Evolutionary conservation across 805 yeast species (phyloP).

Genomic region (Pichia sporocuriosa): DNA sequence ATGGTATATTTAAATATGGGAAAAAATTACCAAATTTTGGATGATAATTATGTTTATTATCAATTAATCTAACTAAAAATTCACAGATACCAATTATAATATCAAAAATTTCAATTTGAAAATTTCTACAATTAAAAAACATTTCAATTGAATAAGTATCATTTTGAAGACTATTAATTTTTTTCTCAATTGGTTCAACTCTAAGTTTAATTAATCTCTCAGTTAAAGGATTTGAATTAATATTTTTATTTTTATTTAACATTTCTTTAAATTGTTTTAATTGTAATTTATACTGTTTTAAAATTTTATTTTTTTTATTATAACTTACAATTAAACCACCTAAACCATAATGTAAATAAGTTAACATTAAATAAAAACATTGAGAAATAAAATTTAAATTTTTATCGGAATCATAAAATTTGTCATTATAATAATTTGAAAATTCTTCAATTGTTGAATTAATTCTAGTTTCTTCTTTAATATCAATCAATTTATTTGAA

Average conservation of each 20-base stretch:
- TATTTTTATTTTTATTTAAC: constrained; percentile 15
- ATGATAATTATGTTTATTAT: constrained; percentile 65
- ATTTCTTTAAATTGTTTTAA: constrained; percentile 44
- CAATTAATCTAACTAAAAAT: constrained; percentile 64
- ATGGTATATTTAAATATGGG: constrained; percentile 41
- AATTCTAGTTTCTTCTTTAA: constrained; percentile 76
- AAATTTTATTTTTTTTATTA: constrained; percentile 44
- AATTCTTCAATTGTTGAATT: constrained; percentile 72
- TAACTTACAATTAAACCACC: constrained; percentile 66
- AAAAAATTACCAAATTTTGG: constrained; percentile 19
- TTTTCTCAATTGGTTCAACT: constrained; percentile 28
- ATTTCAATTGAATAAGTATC: constrained; percentile 54
- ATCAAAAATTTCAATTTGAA: constrained; percentile 67
- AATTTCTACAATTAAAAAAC: constrained; percentile 47
- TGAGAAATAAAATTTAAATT: constrained; percentile 77
- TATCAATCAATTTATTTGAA: constrained; percentile 49
- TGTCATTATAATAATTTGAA: constrained; percentile 43
- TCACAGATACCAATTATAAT: constrained; percentile 70
- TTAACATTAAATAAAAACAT: constrained; percentile 71
- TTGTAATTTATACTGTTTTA: constrained; percentile 47
- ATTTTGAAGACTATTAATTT: constrained; percentile 34
- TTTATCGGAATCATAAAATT: constrained; percentile 28
- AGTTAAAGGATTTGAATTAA: constrained; percentile 23
- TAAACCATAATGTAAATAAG: constrained; percentile 81
- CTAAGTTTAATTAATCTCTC: constrained; percentile 24